These are phyloP conservation scores for Stenogyne calaminthoides DNA, from an alignment of 305 asterid genomes.

Conservation along the genomic window DNA sequence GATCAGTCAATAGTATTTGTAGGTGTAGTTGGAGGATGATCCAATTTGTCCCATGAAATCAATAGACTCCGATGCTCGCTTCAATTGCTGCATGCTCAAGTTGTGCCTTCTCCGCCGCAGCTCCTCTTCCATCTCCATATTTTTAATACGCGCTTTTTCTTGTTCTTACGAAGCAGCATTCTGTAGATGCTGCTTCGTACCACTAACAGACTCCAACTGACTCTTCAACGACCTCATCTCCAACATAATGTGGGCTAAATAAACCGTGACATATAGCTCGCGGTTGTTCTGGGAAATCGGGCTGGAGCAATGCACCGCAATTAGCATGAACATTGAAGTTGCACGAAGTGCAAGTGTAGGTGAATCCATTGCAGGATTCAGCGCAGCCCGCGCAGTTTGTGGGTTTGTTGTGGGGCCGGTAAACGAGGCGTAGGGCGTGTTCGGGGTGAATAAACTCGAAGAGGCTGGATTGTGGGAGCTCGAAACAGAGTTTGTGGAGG, in stretches of 20 bases:
- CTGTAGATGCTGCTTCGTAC: background rate
- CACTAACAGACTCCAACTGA: background rate
- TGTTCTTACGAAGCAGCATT: background rate
- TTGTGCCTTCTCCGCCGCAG: background rate
- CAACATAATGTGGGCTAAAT: background rate
- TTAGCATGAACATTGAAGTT: background rate
- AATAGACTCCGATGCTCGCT: background rate
- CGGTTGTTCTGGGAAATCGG: background rate
- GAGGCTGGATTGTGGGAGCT: background rate
- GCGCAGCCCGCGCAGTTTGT: background rate
- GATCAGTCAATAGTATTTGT: background rate
- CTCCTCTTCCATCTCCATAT: background rate
- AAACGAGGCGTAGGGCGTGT: background rate
- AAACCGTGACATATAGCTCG: background rate
- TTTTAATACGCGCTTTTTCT: background rate
- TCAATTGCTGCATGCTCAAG: background rate
- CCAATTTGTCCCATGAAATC: background rate
- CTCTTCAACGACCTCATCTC: background rate
- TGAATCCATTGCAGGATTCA: background rate
- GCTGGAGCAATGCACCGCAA: background rate
- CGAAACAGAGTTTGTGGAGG: conserved; percentile 13
- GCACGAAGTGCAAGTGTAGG: background rate
- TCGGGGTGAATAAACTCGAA: background rate
- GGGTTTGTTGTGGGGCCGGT: background rate
- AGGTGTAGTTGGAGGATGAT: background rate